Evolutionary conservation across 495 filamentous ascomycete genomes (phyloP), one percentile per base, ranked within the genome.

Genomic region (Lophium mytilinum): DNA sequence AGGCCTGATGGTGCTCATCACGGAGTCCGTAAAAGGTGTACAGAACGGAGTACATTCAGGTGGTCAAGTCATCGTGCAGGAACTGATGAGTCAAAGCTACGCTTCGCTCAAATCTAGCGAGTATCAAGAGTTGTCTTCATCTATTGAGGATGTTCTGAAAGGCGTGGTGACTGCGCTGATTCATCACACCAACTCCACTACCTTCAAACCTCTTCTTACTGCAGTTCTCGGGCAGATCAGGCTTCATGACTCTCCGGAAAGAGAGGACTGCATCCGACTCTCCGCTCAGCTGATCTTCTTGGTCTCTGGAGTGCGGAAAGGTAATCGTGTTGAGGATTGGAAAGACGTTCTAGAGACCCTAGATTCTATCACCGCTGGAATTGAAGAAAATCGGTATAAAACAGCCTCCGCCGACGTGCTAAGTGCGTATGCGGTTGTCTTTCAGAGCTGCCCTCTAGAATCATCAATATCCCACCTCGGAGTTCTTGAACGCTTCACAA

Each of bases 1-100:
- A 66, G 94, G 94, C 37, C 69, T 96, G 24, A 95, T 95, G 87
- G 84, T 80, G 18, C 84, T 97, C 74, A 89, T 95, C 62, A 81
- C 86, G 0, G 93, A 95, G 70, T 83, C 92, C 11, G 84, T 90
- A 58, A 92, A 92, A 68, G 87, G 90, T 30, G 78, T 90, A 39
- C 88, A 91, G 43, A 67, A 82, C 41, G 84, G 81, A 3, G 66
- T 97, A 40, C 87, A 97, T 73, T 95, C 93, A 7, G 85, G 82
- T 48, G 92, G 83, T 24, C 68, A 79, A 1, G 78, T 84, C n/a
- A 83, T 92, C 35, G 75, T 94, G 47, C 70, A 73, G 45, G 80
- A 83, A 35, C 64, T 96, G 24, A 53, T 90, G 4, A 36, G 45
- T 36, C 50, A 55, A 34, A 52, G 43, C 9, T 61, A 61, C 12